Conservation (phyloP, 2,329 filamentous ascomycete species). For the Cladosporium oxysporum region DNA sequence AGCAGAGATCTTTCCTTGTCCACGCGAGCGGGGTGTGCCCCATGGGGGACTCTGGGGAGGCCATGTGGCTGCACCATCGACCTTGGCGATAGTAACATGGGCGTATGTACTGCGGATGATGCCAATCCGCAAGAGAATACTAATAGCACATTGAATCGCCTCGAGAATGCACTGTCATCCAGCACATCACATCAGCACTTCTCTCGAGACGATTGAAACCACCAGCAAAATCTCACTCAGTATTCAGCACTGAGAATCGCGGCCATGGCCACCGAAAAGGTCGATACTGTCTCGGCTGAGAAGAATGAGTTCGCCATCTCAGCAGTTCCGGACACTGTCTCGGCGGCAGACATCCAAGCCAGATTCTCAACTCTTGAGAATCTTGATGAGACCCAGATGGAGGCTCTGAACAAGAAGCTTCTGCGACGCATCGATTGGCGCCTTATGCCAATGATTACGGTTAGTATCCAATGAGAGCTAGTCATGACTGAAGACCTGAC, state of each 20-base stretch:
- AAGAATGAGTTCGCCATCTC: slow-evolving; percentile 40
- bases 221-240: neutral
- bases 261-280: slow-evolving; percentile 21
- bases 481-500: no score
- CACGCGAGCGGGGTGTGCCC: slow-evolving; percentile 17
- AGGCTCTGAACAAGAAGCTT: slow-evolving; percentile 34
- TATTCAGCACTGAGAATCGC: neutral
- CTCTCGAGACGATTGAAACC: neutral
- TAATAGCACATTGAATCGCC: neutral
- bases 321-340: slow-evolving; percentile 35
- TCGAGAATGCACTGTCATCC: neutral
- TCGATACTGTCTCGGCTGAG: slow-evolving; percentile 28
- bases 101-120: slow-evolving; percentile 6
- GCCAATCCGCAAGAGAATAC: slow-evolving; percentile 1
- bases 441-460: slow-evolving; percentile 35
- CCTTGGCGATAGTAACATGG: slow-evolving; percentile 11
- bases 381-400: slow-evolving; percentile 33
- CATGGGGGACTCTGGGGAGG: slow-evolving; percentile 7
- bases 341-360: slow-evolving; percentile 34
- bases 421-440: slow-evolving; percentile 36
- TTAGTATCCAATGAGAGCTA: neutral
- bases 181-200: slow-evolving; percentile 3
- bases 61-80: slow-evolving; percentile 10
- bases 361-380: slow-evolving; percentile 33
- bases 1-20: neutral